phyloP scores from a whole-genome alignment of 495 filamentous ascomycete genomes.

The Xylaria venustula region DNA sequence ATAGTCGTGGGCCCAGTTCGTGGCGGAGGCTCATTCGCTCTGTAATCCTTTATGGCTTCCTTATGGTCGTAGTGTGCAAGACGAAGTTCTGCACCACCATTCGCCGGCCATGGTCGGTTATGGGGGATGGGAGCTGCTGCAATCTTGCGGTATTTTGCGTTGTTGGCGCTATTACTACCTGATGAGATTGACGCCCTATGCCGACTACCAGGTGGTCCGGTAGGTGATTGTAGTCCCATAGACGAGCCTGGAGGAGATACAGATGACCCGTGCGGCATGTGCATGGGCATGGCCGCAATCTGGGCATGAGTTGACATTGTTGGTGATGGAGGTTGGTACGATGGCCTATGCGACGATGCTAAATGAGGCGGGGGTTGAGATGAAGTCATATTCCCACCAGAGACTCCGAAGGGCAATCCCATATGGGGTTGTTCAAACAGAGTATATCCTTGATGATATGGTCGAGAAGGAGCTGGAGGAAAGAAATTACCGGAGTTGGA shows the following conservation, averaged over 20 bases:
- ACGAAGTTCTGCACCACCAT: slow-evolving; percentile 40
- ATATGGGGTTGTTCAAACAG: slow-evolving; percentile 29
- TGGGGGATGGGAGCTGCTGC: slow-evolving; percentile 48
- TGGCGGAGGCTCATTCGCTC: slow-evolving; percentile 42
- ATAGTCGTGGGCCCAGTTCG: slow-evolving; percentile 45
- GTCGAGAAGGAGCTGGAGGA: slow-evolving; percentile 32
- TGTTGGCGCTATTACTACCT: slow-evolving; percentile 23
- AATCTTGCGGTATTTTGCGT: slow-evolving; percentile 47
- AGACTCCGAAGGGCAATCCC: slow-evolving; percentile 6
- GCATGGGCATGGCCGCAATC: slow-evolving; percentile 16
- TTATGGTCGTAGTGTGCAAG: slow-evolving; percentile 49
- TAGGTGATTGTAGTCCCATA: slow-evolving; percentile 22
- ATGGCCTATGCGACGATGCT: slow-evolving; percentile 15
- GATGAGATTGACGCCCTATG: slow-evolving; percentile 26
- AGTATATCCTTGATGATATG: slow-evolving; percentile 41
- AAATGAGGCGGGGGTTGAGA: slow-evolving; percentile 13
- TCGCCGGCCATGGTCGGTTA: slow-evolving; percentile 40
- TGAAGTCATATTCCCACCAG: slow-evolving; percentile 13
- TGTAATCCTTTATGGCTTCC: slow-evolving; percentile 47
- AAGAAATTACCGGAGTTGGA: slow-evolving; percentile 41
- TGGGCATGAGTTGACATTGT: slow-evolving; percentile 18
- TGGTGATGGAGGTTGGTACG: slow-evolving; percentile 24
- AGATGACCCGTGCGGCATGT: slow-evolving; percentile 26
- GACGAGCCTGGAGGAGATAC: slow-evolving; percentile 22
- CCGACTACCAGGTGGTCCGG: slow-evolving; percentile 15